phyloP scores from a whole-genome alignment of 2,329 filamentous ascomycete genomes.

The Botryosphaeria dothidea region DNA sequence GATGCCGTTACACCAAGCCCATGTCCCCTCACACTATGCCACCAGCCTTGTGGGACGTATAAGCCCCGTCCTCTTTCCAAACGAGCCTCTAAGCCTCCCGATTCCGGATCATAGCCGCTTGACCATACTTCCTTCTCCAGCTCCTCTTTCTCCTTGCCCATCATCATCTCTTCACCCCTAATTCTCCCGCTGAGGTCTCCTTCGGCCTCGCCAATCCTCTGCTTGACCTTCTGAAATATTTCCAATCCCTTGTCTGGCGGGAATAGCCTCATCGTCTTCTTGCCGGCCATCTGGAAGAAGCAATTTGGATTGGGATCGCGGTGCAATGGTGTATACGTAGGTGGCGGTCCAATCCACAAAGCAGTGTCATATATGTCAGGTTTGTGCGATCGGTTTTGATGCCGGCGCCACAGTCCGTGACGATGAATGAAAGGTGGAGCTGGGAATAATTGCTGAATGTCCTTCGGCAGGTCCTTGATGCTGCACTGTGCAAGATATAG shows the following conservation, averaged over 20 bases:
- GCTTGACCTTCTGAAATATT: slow-evolving; percentile 50
- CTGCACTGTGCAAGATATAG: slow-evolving; percentile 87
- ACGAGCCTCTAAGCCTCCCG: slow-evolving; percentile 36
- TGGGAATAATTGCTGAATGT: slow-evolving; percentile 65
- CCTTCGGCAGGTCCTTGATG: slow-evolving; percentile 65
- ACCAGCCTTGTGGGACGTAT: slow-evolving; percentile 83
- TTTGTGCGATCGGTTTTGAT: too few species aligned
- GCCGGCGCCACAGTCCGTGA: slow-evolving; percentile 43
- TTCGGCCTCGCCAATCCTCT: slow-evolving; percentile 18
- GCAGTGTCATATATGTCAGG: slow-evolving; percentile 80
- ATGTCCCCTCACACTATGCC: slow-evolving; percentile 76
- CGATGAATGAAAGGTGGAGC: slow-evolving; percentile 58
- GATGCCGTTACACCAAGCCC: slow-evolving; percentile 59
- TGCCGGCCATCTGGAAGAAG: slow-evolving; percentile 77
- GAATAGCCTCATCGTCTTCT: slow-evolving; percentile 73
- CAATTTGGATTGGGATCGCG: slow-evolving; percentile 92
- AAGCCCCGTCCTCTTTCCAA: slow-evolving; percentile 69
- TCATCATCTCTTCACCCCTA: slow-evolving; percentile 89
- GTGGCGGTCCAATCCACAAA: slow-evolving; percentile 83
- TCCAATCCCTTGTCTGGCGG: slow-evolving; percentile 67
- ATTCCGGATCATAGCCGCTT: slow-evolving; percentile 24
- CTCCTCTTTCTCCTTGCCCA: slow-evolving; percentile 66
- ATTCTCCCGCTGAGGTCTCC: slow-evolving; percentile 49
- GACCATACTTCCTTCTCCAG: slow-evolving; percentile 74
- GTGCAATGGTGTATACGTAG: slow-evolving; percentile 88